Base-by-base conservation (phyloP, 1,139 yeast species). In the Geotrichum reessii region DNA sequence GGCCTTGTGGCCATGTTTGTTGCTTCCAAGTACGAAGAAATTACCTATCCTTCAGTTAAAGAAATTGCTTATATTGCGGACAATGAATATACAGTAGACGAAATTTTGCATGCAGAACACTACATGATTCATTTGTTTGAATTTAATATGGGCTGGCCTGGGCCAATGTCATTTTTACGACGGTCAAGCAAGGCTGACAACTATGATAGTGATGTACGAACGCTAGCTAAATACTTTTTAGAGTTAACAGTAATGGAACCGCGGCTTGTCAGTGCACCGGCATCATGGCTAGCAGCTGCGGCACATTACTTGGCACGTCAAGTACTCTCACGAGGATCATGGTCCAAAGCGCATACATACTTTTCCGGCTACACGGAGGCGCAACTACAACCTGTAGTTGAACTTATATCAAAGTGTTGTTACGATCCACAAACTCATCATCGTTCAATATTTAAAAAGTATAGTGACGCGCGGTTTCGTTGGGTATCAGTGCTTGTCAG, bases 151-250 rank as follows among this genome's bases (percentile, higher is more conserved):
- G 97, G 97, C 25, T 92, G 93, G 92, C 98, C 99, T 0, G 98
- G 98, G 7, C 99, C 99, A 58, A 92, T 93, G 98, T 87, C 96
- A 46, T 93, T 93, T 67, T 78, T 93, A 63, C 82, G 99, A 71
- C 83, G 97, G 66, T 89, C 95, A 2, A 88, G 96, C 60, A 93
- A 93, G 74, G 98, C 98, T n/a, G 99, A 93, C 74, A 96, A 92
- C 70, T 93, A 93, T 73, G 97, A 93, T 72, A 84, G 87, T 68
- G 97, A 92, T 71, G 87, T 95, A 4, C 81, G 99, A 69, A 92
- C 98, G 0, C 77, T 93, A 64, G 97, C 98, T 57, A 93, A 93
- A 73, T 93, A 93, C 73, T 83, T 93, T 65, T 77, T 93, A 65
- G 99, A 93, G 72, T 80, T 92, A 33, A 87, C 98, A 21, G 81